Conservation (phyloP, 78 protist genomes). For the slime mould (Dictyostelium discoideum) region dicty_2.7 NC_007088.5:21501-22000, state of each 20-base stretch:
- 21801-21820: not conserved
- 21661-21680: conserved; percentile 18
- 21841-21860: not conserved
- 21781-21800: not conserved
- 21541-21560: conserved; percentile 83
- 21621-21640: not conserved
- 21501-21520: conserved; percentile 86
- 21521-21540: conserved; percentile 91
- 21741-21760: conserved; percentile 82
- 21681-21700: not conserved
- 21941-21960: not conserved
- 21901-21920: not conserved
- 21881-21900: not conserved
- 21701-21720: not conserved
- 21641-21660: not conserved
- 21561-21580: not conserved
- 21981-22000: conserved; percentile 40
- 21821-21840: not conserved
- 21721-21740: conserved; percentile 93
- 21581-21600: no score
- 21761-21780: conserved; percentile 87
- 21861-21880: not conserved
- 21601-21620: not conserved
- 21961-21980: not conserved
- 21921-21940: not conserved